Evolutionary conservation across 1,139 yeast genomes (phyloP), one percentile per base, ranked within the genome.

Genomic region (Yamadazyma spencermartinsiae): DNA sequence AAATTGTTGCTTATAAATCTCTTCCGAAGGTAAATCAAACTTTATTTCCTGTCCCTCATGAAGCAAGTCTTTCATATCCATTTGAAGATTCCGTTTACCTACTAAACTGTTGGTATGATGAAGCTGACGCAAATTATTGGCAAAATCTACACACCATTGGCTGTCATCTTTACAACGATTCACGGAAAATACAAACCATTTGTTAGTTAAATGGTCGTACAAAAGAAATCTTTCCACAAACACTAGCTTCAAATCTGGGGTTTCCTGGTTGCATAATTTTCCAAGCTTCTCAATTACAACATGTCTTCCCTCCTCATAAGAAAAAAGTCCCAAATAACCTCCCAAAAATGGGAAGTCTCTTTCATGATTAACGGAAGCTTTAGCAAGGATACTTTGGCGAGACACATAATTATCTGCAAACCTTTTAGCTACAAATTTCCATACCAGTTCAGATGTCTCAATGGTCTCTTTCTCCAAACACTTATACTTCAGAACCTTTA

Each of bases 261-360:
- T 74, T 12, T 18, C 24, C 6, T 19, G 11, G 6, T 48, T 40
- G 37, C 69, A 60, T 12, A 66, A 46, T 2, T 67, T 55, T 33
- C 60, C 60, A 37, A 71, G 50, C 21, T 58, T 67, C 34, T 61
- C 60, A 23, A 63, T 31, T 1, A 59, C 41, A 13, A 80, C 51
- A 48, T 70, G 70, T 26, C 74, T 74, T 0, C 92, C 90, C 61
- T 85, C 89, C 57, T 92, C 99, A 56, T 92, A 92, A 0, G 95
- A 84, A 10, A 92, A 60, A 33, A 86, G 68, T 1, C 99, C 99
- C 44, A 89, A 66, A 25, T 85, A 72, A 0, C 99, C 99, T 16
- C 98, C 98, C 42, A 81, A 68, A 55, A 94, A 94, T 1, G 96
- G 95, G 31, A 85, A 63, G 1, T 60, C 46, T 58, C 72, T 44